Base-by-base conservation (phyloP, 768 basidiomycete genomes). In the Russula olivacea region DNA sequence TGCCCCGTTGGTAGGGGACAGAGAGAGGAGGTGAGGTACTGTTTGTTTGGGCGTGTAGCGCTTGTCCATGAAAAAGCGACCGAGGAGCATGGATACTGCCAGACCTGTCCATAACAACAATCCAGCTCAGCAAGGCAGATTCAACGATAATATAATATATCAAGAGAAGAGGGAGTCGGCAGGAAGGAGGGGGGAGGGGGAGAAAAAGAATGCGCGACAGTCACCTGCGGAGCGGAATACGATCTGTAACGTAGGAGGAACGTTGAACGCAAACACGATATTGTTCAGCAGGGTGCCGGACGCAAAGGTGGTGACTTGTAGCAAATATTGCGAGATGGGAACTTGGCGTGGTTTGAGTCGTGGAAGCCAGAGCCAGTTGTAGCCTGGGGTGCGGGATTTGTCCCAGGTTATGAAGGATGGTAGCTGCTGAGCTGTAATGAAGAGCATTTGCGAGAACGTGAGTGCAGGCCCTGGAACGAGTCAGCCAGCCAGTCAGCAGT, bases 401-500 rank as follows among this genome's bases (percentile, higher is more conserved):
- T 56, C 56, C 64, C 68, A 81, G 21, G 68, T 72, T 50, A 92
- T 61, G 69, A 89, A 89, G 0, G 80, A 77, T 1, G 89, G 86
- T 9, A 91, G 73, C 11, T 83, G 83, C 59, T 86, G 86, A 11
- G 80, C 36, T 7, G 89, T 80, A 58, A 93, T 87, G 74, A 91
- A 93, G 40, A 85, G 68, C 82, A 91, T 89, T 74, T 94, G 92
- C 14, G 84, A 83, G 75, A 93, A 90, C 4, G 91, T 93, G 50
- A 94, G 80, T 36, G 90, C 87, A 11, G 90, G 87, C 23, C 89
- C 90, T 89, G 66, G 17, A 19, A 15, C 10, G 45, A 41, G 7
- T 28, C 28, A 36, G 57, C 11, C 2, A 34, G 28, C 0, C 21
- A 8, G 17, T n/a, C 1, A 10, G 1, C 34, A 10, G 34, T 34